phyloP scores from a whole-genome alignment of 139 green algal genomes.

The Auxenochlorella protothecoides region DNA sequence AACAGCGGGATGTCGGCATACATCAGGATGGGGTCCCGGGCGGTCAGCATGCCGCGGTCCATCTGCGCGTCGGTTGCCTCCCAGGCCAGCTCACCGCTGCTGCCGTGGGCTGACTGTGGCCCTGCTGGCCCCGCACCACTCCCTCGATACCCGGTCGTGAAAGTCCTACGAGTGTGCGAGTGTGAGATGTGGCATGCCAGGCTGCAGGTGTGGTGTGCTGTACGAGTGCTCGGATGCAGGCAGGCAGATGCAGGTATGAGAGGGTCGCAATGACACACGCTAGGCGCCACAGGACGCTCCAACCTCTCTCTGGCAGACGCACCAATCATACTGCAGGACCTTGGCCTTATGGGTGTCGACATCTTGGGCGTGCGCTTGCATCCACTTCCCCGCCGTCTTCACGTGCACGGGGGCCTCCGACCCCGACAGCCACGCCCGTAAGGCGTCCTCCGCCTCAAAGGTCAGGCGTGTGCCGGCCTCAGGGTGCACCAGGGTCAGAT shows the following conservation, averaged over 20 bases:
- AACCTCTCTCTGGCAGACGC: no score
- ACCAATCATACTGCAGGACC: constrained; percentile 76
- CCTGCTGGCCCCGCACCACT: constrained; percentile 6
- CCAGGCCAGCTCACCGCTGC: constrained; percentile 3
- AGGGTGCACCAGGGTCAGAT: neutral
- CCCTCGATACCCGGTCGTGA: constrained; percentile 68
- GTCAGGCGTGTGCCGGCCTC: neutral
- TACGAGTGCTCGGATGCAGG: neutral
- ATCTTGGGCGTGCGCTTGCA: constrained; percentile 39
- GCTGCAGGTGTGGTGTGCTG: no score
- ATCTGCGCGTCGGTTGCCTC: constrained; percentile 27
- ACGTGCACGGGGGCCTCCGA: constrained; percentile 45
- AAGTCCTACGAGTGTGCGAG: constrained; percentile 46
- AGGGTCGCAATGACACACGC: neutral
- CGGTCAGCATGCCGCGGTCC: constrained; percentile 63
- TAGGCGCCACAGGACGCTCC: neutral
- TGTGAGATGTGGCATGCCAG: neutral
- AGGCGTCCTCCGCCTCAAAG: neutral
- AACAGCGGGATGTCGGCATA: constrained; percentile 76
- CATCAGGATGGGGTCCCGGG: constrained; percentile 80
- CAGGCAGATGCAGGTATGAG: neutral
- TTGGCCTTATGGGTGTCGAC: constrained; percentile 48
- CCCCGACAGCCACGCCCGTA: neutral
- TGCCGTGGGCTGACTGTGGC: no score
- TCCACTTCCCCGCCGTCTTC: constrained; percentile 43